Conservation (phyloP, 305 asterid species). For the Solanum chacoense region DNA sequence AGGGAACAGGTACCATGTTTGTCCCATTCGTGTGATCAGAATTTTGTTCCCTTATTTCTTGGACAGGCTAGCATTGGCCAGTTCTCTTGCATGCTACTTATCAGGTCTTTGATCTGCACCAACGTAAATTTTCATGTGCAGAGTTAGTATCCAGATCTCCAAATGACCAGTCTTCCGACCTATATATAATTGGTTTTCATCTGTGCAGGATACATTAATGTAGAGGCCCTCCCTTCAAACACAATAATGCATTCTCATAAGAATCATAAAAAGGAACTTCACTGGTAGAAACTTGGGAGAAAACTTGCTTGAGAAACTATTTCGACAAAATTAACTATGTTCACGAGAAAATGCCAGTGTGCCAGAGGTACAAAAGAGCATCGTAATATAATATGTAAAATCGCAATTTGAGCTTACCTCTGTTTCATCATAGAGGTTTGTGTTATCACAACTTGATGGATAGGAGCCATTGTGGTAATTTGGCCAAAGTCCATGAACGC, state of each 20-base stretch:
- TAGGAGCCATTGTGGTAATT: conserved; percentile 31
- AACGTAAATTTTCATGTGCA: background rate
- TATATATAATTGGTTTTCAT: background rate
- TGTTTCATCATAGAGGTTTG: conserved; percentile 23
- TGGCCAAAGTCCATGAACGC: conserved; percentile 67
- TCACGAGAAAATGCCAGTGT: background rate
- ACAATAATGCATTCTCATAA: background rate
- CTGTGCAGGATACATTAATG: background rate
- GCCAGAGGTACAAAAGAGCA: background rate
- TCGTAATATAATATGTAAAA: background rate
- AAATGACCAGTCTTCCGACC: background rate
- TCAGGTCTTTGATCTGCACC: conserved; percentile 52
- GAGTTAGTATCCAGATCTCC: background rate
- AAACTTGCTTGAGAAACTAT: background rate
- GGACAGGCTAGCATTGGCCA: conserved; percentile 85
- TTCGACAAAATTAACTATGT: background rate
- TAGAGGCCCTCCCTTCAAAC: background rate
- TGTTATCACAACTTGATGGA: conserved; percentile 42
- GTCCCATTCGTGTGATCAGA: conserved; percentile 77
- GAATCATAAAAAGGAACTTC: background rate
- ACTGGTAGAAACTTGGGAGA: background rate
- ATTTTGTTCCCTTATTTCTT: conserved; percentile 41
- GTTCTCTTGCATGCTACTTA: conserved; percentile 42
- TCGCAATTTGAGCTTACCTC: conserved; percentile 14
- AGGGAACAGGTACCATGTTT: conserved; percentile 73